Conservation (phyloP, 306 rosid species). For the Lagenaria siceraria region DNA sequence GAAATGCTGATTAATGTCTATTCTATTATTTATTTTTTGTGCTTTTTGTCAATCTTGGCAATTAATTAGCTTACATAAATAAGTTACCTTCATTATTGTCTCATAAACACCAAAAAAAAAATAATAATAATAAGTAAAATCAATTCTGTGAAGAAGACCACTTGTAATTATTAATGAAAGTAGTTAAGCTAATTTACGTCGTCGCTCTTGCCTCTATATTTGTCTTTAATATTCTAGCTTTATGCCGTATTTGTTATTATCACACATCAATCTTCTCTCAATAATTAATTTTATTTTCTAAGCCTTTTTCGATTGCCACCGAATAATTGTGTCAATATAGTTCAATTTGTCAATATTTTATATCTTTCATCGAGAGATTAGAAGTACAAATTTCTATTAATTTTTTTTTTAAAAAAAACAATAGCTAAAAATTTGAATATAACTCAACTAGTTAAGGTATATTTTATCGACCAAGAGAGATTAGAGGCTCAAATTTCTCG, state of each 20-base stretch:
- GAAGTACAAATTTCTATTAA: too few relatives aligned
- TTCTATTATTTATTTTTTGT: neutral
- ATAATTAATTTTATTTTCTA: neutral
- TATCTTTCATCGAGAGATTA: too few relatives aligned
- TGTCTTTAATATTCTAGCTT: neutral
- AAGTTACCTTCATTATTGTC: neutral
- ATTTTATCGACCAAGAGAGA: too few relatives aligned
- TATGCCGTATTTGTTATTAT: neutral
- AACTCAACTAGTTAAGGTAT: too few relatives aligned
- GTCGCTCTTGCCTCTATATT: neutral
- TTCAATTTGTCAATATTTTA: too few relatives aligned
- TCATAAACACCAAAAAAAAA: neutral
- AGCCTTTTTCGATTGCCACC: neutral
- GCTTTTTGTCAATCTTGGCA: neutral
- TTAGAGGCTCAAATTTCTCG: too few relatives aligned
- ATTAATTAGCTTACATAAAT: neutral
- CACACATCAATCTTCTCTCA: neutral
- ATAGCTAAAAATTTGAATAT: too few relatives aligned
- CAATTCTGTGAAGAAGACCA: neutral
- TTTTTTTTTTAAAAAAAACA: too few relatives aligned
- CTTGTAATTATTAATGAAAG: neutral
- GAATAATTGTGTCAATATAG: too few relatives aligned
- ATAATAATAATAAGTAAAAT: neutral
- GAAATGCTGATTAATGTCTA: neutral
- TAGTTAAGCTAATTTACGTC: conserved; percentile 7